Base-by-base conservation (phyloP, 2,329 filamentous ascomycete genomes). In the Trichoderma polysporum region DNA sequence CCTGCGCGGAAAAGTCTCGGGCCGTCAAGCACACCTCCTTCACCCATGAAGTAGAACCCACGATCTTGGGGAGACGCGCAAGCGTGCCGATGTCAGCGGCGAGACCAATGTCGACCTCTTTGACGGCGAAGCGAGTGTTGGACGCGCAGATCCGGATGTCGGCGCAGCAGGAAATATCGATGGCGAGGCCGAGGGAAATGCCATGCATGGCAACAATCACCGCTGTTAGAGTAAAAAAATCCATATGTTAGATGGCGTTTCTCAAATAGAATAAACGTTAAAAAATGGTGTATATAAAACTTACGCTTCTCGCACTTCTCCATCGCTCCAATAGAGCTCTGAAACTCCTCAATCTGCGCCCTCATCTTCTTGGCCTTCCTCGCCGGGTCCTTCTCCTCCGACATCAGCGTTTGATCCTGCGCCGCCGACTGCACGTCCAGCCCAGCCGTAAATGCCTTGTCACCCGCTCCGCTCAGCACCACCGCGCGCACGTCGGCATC, bases 301-400 rank as follows among this genome's bases (percentile, higher is more conserved):
- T 72, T 78, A 90, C 88, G 93, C 80, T 98, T 98, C 80, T 95
- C 91, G 79, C 94, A 98, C 72, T 85, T 88, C 77, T 97, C 94
- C 62, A 97, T 81, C 15, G 88, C 85, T 1, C 84, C 85, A 69
- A 99, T 88, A 73, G 89, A 91, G 60, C 86, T 85, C 78, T 99
- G 95, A 77, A 97, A 96, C 69, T 92, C 88, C 68, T 84, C 79
- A 67, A 98, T 89, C 76, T 92, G 86, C 35, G 88, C 85, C 57
- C 91, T 85, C 58, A 94, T 73, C 4, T 74, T 73, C 39, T 84
- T 83, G 0, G 91, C 90, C 70, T 81, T 86, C 70, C 92, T 85
- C 2, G 90, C 90, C 0, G 82, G 76, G 75, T 96, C 93, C 12
- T 68, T 70, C 13, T 72, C 70, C 17, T 72, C 70, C 8, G 66